Evolutionary conservation across 2,329 filamentous ascomycete genomes (phyloP).

Genomic region (Pleoardoris graminearum): DNA sequence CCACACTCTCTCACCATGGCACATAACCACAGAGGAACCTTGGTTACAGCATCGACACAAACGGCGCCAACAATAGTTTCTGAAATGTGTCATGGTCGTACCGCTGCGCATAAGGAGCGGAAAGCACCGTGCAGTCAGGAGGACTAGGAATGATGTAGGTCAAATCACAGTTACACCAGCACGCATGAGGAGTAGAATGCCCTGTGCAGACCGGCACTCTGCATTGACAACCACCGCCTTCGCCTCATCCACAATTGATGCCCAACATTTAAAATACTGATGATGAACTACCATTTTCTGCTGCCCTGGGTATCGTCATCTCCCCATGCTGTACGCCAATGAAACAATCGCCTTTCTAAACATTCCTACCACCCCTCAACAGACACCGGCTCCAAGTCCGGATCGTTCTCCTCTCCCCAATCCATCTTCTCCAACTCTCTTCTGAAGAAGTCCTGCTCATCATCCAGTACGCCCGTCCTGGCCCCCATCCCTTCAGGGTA

Average conservation of each 20-base stretch:
- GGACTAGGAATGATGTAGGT: not conserved
- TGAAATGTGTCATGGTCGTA: not conserved
- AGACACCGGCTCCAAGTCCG: slow-evolving; percentile 24
- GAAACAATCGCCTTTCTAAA: not conserved
- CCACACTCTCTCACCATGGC: too few species aligned
- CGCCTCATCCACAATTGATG: too few species aligned
- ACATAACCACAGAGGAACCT: too few species aligned
- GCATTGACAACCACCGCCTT: too few species aligned
- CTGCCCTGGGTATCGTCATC: too few species aligned
- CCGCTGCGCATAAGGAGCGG: not conserved
- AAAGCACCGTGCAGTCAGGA: not conserved
- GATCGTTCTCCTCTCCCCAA: slow-evolving; percentile 39
- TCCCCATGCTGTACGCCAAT: not conserved
- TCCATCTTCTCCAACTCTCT: slow-evolving; percentile 57
- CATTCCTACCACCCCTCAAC: slow-evolving; percentile 33
- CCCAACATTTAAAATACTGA: too few species aligned
- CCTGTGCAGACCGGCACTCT: too few species aligned
- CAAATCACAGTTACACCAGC: not conserved
- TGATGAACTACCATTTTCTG: too few species aligned
- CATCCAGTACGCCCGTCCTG: slow-evolving; percentile 44
- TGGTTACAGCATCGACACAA: too few species aligned
- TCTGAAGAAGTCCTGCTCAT: slow-evolving; percentile 54
- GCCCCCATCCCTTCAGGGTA: slow-evolving; percentile 78
- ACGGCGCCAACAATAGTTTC: not conserved
- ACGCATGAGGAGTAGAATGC: too few species aligned